Base-by-base conservation (phyloP, 805 yeast species). In the Jamesozyma lodderae region DNA sequence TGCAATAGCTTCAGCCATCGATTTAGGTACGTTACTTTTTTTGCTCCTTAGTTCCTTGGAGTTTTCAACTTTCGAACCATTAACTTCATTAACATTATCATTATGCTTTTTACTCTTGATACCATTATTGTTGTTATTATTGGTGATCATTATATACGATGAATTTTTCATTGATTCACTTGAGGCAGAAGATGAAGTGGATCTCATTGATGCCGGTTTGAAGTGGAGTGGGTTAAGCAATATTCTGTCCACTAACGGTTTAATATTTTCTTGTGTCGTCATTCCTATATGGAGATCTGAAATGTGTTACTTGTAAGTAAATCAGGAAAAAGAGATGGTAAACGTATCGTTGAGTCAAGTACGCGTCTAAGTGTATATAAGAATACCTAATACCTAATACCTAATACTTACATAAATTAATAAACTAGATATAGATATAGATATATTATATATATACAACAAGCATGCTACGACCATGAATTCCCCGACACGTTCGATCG, bases 171-270 rank as follows among this genome's bases (percentile, higher is more conserved):
- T 18, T 20, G 29, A 32, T 33, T 37, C 28, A 3, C 39, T 40
- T 10, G 39, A 33, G 17, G 24, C 25, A 17, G 6, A 18, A n/a
- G 13, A 17, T 24, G 17, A 17, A 6, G 6, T 21, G 26, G 11
- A 8, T 16, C 22, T 31, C 15, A n/a, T 32, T 6, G 42, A 26
- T 6, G 51, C 50, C 23, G 18, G 34, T 38, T 71, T 75, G 58
- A 84, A 85, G 21, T 66, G 67, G 36, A 80, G 55, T 8, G 86
- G 87, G 40, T 73, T 72, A 21, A 77, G 60, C 29, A 79, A 63
- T 39, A 79, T 67, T 49, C 81, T 66, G 49, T 77, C 83, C 42
- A 78, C 73, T 32, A 77, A 55, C n/a, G 84, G 83, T 35, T 57
- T 55, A 29, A 58, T 40, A 20, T 56, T 46, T 24, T 57, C 59